Percentiles rank a stretch among this genome's conserved stretches.
Evolutionary conservation across 495 filamentous ascomycete species (phyloP).

Genomic region (Chaetomium cochliodes): DNA sequence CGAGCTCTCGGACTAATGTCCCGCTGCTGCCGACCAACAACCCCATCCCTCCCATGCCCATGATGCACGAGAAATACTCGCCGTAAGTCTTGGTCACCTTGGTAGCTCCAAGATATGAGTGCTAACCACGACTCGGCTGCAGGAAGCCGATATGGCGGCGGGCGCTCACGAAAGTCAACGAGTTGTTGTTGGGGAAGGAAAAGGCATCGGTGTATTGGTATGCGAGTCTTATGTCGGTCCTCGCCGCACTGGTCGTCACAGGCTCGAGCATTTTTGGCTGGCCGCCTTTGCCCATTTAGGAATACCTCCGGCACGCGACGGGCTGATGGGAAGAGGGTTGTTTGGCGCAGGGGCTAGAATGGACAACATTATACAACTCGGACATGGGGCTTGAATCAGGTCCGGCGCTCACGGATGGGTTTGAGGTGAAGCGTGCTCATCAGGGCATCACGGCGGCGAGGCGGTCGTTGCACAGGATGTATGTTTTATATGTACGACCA

Average conservation of each 20-base stretch:
- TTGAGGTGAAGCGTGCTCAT: neutral
- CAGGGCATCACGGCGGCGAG: neutral
- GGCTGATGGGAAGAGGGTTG: neutral
- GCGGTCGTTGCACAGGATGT: neutral
- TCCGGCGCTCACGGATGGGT: neutral
- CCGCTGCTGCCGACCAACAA: constrained; percentile 11
- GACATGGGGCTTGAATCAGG: neutral
- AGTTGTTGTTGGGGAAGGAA: constrained; percentile 14
- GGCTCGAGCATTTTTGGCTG: constrained; percentile 20
- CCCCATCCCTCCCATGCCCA: neutral
- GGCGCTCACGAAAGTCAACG: neutral
- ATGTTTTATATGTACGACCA: constrained; percentile 59
- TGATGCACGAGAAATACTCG: neutral
- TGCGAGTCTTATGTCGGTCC: constrained; percentile 14
- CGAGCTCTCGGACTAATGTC: neutral
- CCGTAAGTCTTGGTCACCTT: neutral
- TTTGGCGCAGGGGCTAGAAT: neutral
- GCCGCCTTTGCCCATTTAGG: constrained; percentile 19
- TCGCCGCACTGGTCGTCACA: constrained; percentile 17
- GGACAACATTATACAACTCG: neutral
- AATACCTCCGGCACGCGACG: constrained; percentile 10
- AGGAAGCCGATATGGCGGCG: constrained; percentile 3
- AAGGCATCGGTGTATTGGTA: constrained; percentile 20
- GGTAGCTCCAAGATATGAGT: neutral
- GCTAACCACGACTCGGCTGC: neutral